phyloP scores from a whole-genome alignment of 2,329 filamentous ascomycete genomes.

The Dothideomycetes sp. region DNA sequence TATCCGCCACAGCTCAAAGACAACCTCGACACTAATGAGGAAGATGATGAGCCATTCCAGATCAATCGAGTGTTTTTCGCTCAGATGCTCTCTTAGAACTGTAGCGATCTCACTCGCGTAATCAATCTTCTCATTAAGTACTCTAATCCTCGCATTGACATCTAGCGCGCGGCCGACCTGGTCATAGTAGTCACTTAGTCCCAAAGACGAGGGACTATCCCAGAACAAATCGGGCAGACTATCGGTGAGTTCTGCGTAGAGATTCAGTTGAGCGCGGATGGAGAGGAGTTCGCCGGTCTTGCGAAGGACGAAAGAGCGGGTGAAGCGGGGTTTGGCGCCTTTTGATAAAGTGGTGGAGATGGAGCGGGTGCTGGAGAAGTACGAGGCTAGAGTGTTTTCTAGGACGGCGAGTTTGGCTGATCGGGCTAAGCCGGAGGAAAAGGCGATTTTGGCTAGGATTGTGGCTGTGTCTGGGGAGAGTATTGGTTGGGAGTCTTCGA shows the following conservation, averaged over 20 bases:
- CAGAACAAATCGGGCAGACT: conserved; percentile 93
- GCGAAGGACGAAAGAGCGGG: conserved; percentile 69
- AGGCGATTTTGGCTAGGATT: conserved; percentile 87
- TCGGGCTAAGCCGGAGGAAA: conserved; percentile 84
- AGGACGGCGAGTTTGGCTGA: conserved; percentile 90
- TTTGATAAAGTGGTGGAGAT: conserved; percentile 70
- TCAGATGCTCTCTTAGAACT: conserved; percentile 76
- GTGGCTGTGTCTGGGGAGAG: conserved; percentile 36
- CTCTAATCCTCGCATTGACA: conserved; percentile 80
- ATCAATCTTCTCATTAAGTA: conserved; percentile 93
- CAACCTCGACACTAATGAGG: conserved; percentile 83
- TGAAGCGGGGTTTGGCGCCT: conserved; percentile 52
- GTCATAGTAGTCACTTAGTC: conserved; percentile 89
- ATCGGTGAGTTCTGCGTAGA: conserved; percentile 94
- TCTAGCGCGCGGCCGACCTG: conserved; percentile 84
- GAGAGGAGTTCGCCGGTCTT: conserved; percentile 89
- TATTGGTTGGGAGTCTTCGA: conserved; percentile 9
- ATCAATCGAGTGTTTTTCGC: conserved; percentile 77
- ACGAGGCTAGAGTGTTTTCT: conserved; percentile 69
- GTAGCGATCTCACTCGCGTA: conserved; percentile 92
- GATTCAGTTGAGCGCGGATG: conserved; percentile 83
- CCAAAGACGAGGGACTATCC: conserved; percentile 81
- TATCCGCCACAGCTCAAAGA: conserved; percentile 69
- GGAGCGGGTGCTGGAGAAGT: conserved; percentile 74
- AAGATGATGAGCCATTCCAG: conserved; percentile 95